These are phyloP conservation scores for Picocystis sp. DNA, from an alignment of 163 green algal genomes.

Conservation along the genomic window DNA sequence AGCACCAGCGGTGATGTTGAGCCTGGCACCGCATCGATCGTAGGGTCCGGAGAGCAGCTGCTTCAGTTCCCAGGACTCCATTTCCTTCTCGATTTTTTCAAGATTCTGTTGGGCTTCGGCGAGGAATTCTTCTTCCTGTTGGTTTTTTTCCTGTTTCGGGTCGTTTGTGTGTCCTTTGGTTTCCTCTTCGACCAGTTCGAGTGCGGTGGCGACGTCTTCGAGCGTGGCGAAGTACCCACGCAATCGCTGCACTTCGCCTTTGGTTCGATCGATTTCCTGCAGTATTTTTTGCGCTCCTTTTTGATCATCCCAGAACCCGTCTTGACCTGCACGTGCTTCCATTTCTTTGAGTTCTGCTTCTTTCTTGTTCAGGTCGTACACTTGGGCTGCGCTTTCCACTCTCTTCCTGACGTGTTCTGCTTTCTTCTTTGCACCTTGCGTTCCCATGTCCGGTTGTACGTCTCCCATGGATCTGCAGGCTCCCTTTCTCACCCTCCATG, in stretches of 20 bases:
- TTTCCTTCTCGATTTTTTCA: constrained; percentile 6
- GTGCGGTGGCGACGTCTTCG: constrained; percentile 39
- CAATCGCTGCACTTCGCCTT: constrained; percentile 17
- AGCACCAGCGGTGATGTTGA: constrained; percentile 51
- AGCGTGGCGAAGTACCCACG: constrained; percentile 23
- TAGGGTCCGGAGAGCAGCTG: constrained; percentile 55
- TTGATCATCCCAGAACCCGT: constrained; percentile 47
- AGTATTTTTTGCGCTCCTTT: constrained; percentile 33
- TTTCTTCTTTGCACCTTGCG: constrained; percentile 4
- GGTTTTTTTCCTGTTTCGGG: background rate
- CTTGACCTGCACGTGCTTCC: constrained; percentile 28
- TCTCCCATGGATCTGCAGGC: too few species aligned
- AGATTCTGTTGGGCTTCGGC: background rate
- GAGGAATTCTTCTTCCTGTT: background rate
- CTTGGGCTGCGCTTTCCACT: constrained; percentile 18
- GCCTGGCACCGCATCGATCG: constrained; percentile 36
- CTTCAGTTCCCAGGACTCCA: constrained; percentile 45
- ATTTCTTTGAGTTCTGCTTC: constrained; percentile 24
- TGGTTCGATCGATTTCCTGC: constrained; percentile 17
- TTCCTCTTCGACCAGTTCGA: constrained; percentile 51
- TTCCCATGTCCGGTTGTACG: too few species aligned
- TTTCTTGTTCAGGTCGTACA: constrained; percentile 25
- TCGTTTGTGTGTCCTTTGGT: constrained; percentile 5
- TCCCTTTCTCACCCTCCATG: too few species aligned
- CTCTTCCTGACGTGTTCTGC: constrained; percentile 16